Base-by-base conservation (phyloP, 106 monocot genomes). In the Allium sativum region DNA sequence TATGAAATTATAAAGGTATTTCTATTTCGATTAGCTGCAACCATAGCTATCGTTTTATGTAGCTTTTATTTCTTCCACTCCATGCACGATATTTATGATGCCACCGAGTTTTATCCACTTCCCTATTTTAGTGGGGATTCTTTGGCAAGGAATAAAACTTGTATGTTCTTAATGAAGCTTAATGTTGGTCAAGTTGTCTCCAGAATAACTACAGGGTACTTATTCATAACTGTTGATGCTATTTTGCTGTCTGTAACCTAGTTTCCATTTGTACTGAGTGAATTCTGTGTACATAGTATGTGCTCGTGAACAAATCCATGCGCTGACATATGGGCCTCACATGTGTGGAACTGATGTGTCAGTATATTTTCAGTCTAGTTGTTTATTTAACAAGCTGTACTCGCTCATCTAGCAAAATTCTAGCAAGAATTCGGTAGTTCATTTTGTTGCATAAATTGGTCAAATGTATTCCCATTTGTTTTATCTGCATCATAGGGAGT, bases 1-100 rank as follows among this genome's bases (percentile, higher is more conserved):
- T 90, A 96, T 82, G 87, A 96, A 55, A 85, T 96, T 53, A 96
- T 96, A 45, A 87, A 88, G 84, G 94, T 83, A 48, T 42, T 12
- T 18, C 44, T 31, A 17, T 61, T 18, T 48, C 8, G 18, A 18
- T 57, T 16, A 43, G 40, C 31, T 31, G 1, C 1, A 5, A 31
- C 31, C 31, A 31, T 31, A 31, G 1, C 5, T 31, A 31, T 42
- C 18, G 53, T 3, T 54, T 54, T 43, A 41, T 12, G 9, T 11
- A 45, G 15, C 13, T 53, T 48, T 69, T 71, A 69, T 22, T 19
- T 31, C 42, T 55, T 19, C 45, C 50, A 10, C 55, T 6, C 59
- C 75, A 20, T 62, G 53, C 79, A 96, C 91, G 96, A 91, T 80
- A 90, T 96, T 40, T 87, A 82, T 70, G 91, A 80, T 63, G 90